Evolutionary conservation across 345 rosid genomes (phyloP), one percentile per base, ranked within the genome.

Genomic region (Gossypium australe): DNA sequence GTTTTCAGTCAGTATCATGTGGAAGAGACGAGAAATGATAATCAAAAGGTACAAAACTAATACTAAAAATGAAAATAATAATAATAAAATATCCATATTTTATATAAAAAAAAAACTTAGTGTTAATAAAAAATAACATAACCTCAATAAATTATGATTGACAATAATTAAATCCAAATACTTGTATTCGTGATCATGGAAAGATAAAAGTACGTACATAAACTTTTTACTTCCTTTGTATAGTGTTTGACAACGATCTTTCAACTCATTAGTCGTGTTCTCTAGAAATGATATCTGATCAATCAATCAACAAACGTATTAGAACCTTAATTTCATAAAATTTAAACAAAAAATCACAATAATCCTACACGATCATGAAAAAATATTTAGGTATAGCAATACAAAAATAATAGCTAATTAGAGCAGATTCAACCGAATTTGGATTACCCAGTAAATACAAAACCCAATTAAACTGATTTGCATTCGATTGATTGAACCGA

Each of bases 231-330:
- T 85, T 64, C 96, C 97, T 79, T 85, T 89, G 79, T 80, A 84
- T 20, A 93, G 83, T 34, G 49, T 85, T 82, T 89, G 98, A 81
- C 96, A 90, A 62, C 94, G 96, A 74, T 86, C 91, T 81, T 80
- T 87, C 78, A 93, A 75, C 81, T 90, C 93, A 43, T 87, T 92
- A 78, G 91, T 82, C 56, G 85, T 78, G 38, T 87, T 81, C 75
- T 90, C 94, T 43, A 89, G 79, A 57, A 84, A 80, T 75, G 25
- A 83, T 69, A 93, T 71, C 96, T 93, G 83, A 29, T 34, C 64
- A 72, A 67, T 48, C 5, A 71, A 67, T 55, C 5, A 71, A 67
- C 66, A 68, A 74, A 76, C 47, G 57, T 22, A 48, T 47, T 55
- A 53, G 17, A 56, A 45, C 20, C 49, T 44, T 9, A 12, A 25